These are phyloP conservation scores for Naumovozyma baii DNA, from an alignment of 805 yeast genomes.

Conservation along the genomic window DNA sequence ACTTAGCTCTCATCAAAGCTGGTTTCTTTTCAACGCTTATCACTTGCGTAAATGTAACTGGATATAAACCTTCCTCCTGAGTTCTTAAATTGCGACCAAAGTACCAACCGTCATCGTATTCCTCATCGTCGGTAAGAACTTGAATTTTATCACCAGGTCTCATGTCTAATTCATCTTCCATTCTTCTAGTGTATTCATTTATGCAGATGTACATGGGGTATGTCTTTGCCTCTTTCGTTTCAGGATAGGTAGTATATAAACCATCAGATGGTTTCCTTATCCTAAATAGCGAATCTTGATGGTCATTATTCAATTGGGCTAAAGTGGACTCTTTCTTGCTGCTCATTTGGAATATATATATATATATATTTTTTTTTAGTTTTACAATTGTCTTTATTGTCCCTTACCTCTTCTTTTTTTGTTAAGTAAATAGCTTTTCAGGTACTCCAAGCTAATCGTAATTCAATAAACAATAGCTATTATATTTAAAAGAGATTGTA, in stretches of 20 bases:
- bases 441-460: too few species aligned
- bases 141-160: constrained; percentile 78
- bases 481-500: too few species aligned
- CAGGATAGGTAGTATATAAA: background rate
- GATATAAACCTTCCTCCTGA: constrained; percentile 76
- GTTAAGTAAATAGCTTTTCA: too few species aligned
- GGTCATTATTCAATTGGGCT: background rate
- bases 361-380: too few species aligned
- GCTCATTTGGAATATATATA: background rate
- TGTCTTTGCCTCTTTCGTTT: constrained; percentile 3
- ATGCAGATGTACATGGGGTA: constrained; percentile 45
- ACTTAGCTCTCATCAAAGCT: constrained; percentile 45
- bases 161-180: constrained; percentile 82
- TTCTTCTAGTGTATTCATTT: constrained; percentile 77
- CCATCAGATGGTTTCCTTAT: background rate
- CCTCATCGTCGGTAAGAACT: constrained; percentile 85
- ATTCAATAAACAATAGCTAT: too few species aligned
- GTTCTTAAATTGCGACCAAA: constrained; percentile 73
- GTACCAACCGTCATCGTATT: constrained; percentile 95
- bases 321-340: background rate
- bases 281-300: background rate
- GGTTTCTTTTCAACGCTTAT: constrained; percentile 33
- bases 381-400: too few species aligned
- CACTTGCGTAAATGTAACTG: constrained; percentile 74
- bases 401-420: too few species aligned